phyloP scores from a whole-genome alignment of 305 asterid genomes.

The Coffea humblotiana region DNA sequence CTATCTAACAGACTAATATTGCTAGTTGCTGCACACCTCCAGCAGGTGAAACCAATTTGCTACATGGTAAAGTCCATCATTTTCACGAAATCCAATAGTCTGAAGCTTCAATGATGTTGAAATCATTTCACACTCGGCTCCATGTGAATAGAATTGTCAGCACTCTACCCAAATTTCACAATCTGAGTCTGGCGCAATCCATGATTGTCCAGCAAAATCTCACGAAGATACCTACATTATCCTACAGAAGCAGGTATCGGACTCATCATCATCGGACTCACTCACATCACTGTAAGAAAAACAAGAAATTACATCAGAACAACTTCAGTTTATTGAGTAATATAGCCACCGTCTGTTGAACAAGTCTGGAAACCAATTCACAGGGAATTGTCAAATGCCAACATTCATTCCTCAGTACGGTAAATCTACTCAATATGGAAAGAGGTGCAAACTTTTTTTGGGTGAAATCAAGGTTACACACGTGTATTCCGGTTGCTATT shows the following conservation, averaged over 20 bases:
- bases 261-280: slow-evolving; percentile 70
- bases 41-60: not conserved
- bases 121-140: slow-evolving; percentile 7
- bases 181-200: not conserved
- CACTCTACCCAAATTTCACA: not conserved
- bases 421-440: not conserved
- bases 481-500: not conserved
- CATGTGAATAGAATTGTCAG: slow-evolving; percentile 11
- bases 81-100: slow-evolving; percentile 3
- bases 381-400: not conserved
- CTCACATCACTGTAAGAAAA: slow-evolving; percentile 57
- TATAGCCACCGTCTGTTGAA: not conserved
- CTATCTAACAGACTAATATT: not conserved
- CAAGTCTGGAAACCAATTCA: not conserved
- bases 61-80: not conserved
- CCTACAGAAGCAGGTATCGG: slow-evolving; percentile 66
- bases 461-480: not conserved
- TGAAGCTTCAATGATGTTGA: slow-evolving; percentile 1
- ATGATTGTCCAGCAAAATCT: slow-evolving; percentile 10
- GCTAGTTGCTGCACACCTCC: not conserved
- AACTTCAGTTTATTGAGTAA: not conserved
- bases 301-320: slow-evolving; percentile 12
- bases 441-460: not conserved
- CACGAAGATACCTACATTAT: slow-evolving; percentile 55
- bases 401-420: not conserved